A percentile compares a stretch with the other conserved stretches of the same genome.
Conservation (phyloP, 371 early-diverging fungal genomes). For the Saksenaea oblongispora region DNA sequence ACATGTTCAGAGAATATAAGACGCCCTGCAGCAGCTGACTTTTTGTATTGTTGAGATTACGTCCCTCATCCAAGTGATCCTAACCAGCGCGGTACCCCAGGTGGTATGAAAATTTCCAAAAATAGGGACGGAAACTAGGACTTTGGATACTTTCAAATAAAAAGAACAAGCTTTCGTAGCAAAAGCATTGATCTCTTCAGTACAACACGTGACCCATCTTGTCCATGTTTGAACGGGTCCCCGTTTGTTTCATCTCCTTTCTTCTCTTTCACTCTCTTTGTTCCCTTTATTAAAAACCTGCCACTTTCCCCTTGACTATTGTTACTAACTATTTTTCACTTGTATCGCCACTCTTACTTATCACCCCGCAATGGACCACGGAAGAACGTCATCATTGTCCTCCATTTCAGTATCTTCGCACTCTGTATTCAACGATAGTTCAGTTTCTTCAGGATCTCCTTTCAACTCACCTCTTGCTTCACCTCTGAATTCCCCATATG, state of each 20-base stretch:
- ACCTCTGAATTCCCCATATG: constrained; percentile 28
- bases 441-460: constrained; percentile 35
- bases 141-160: neutral
- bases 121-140: neutral
- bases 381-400: constrained; percentile 14
- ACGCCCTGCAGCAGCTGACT: neutral
- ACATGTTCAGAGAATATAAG: too few species aligned
- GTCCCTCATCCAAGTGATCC: neutral
- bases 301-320: neutral
- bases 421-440: constrained; percentile 22
- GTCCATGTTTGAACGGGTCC: neutral
- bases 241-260: neutral
- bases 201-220: neutral
- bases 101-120: constrained; percentile 4
- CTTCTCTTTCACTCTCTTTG: neutral
- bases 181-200: neutral
- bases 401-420: constrained; percentile 30
- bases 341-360: neutral
- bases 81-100: neutral
- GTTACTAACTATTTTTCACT: neutral
- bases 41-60: neutral
- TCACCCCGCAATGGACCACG: constrained; percentile 19
- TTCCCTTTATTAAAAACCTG: neutral
- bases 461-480: constrained; percentile 36
- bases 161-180: neutral